A percentile compares a stretch with the other conserved stretches of the same genome.
Evolutionary conservation across 495 filamentous ascomycete genomes (phyloP).

Genomic region (Beverwykella pulmonaria): DNA sequence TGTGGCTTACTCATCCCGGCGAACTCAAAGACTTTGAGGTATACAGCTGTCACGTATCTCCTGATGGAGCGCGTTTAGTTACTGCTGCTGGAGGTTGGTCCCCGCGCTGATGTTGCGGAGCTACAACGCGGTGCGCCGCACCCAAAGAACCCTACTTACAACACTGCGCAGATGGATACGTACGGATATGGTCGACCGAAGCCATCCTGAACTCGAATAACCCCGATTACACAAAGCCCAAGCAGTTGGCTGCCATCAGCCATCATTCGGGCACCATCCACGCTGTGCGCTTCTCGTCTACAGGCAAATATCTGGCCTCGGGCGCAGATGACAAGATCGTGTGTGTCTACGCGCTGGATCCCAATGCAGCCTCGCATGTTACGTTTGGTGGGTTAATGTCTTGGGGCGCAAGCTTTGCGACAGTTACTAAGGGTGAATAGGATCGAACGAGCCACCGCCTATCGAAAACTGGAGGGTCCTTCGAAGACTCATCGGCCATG

Average conservation of each 20-base stretch:
- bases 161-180: slow-evolving; percentile 75
- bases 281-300: slow-evolving; percentile 92
- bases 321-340: slow-evolving; percentile 98
- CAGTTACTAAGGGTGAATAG: slow-evolving; percentile 49
- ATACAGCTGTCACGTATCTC: slow-evolving; percentile 95
- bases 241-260: slow-evolving; percentile 95
- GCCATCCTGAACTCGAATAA: slow-evolving; percentile 81
- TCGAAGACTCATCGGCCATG: slow-evolving; percentile 89
- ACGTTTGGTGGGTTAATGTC: slow-evolving; percentile 66
- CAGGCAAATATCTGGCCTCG: slow-evolving; percentile 89
- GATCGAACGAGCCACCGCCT: slow-evolving; percentile 86
- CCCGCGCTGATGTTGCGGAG: slow-evolving; percentile 9
- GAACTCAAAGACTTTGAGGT: slow-evolving; percentile 97
- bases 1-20: slow-evolving; percentile 90
- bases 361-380: slow-evolving; percentile 71
- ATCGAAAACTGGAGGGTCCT: slow-evolving; percentile 97
- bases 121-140: slow-evolving; percentile 21
- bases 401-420: background rate
- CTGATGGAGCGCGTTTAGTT: slow-evolving; percentile 85
- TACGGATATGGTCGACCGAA: slow-evolving; percentile 95
- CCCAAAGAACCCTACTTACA: slow-evolving; percentile 15
- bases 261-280: slow-evolving; percentile 97
- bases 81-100: slow-evolving; percentile 86
- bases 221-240: slow-evolving; percentile 69
- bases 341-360: slow-evolving; percentile 89